phyloP scores from a whole-genome alignment of 257 asterid genomes.

The Solanum ossicruentum region DNA sequence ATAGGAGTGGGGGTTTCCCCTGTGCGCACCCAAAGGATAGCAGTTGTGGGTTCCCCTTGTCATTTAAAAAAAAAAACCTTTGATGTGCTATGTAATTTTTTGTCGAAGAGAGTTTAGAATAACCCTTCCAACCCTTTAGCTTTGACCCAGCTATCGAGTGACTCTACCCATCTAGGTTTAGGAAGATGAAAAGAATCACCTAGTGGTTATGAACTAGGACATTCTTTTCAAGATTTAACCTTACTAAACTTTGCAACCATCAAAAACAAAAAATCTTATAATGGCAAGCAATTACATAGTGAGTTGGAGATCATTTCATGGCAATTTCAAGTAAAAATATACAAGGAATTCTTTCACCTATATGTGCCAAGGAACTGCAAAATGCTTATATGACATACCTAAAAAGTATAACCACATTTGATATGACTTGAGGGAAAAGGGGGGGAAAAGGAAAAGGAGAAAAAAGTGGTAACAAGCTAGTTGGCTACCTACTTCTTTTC shows the following conservation, averaged over 20 bases:
- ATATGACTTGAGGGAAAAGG: background rate
- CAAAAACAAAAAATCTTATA: background rate
- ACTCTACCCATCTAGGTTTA: background rate
- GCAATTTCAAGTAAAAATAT: background rate
- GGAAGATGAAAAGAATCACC: background rate
- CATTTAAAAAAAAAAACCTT: too few relatives aligned
- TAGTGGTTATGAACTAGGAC: background rate
- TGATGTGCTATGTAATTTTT: too few relatives aligned
- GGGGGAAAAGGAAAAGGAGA: background rate
- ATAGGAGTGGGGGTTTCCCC: too few relatives aligned
- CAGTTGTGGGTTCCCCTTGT: too few relatives aligned
- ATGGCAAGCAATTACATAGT: background rate
- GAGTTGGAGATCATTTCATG: background rate
- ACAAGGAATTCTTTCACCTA: background rate
- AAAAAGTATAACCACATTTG: background rate
- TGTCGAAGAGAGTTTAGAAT: background rate
- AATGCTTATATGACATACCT: background rate
- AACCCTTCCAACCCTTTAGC: background rate
- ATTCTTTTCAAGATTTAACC: background rate
- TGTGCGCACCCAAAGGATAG: too few relatives aligned
- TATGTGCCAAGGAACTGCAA: background rate
- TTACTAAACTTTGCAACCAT: background rate
- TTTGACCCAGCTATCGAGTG: background rate
- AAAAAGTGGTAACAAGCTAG: background rate
- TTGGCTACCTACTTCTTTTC: slow-evolving; percentile 7